phyloP scores from a whole-genome alignment of 2,329 filamentous ascomycete species.

The Epichloe sylvatica region DNA sequence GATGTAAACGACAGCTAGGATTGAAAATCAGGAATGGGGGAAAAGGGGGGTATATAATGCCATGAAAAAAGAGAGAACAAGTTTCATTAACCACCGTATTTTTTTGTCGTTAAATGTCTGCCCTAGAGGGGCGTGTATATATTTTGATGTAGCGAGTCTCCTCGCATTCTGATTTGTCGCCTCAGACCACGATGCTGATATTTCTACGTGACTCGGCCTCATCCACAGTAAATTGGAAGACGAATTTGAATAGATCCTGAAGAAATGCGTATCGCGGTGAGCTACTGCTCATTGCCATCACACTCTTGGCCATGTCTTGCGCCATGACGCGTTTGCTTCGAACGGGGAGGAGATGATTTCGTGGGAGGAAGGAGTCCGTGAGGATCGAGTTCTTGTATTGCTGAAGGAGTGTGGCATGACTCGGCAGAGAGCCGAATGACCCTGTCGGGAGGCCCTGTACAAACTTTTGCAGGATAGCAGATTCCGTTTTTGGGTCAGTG shows the following conservation, averaged over 20 bases:
- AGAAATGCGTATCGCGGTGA: conserved; percentile 62
- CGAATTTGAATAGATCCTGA: conserved; percentile 65
- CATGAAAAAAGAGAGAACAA: not conserved
- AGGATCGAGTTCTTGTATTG: conserved; percentile 71
- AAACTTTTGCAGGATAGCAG: conserved; percentile 54
- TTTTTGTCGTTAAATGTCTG: not conserved
- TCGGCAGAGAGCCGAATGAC: conserved; percentile 60
- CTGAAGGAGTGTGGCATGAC: conserved; percentile 58
- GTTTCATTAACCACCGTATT: not conserved
- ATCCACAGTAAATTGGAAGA: conserved; percentile 73
- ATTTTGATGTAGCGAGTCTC: not conserved
- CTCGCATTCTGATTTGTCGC: not conserved
- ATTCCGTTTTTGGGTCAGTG: conserved; percentile 29
- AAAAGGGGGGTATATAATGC: not conserved
- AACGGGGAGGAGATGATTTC: conserved; percentile 29
- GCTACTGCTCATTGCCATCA: conserved; percentile 58
- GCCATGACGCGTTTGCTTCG: conserved; percentile 48
- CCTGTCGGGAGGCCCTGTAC: conserved; percentile 61
- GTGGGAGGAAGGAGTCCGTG: conserved; percentile 47
- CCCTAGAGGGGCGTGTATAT: not conserved
- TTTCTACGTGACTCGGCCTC: conserved; percentile 57
- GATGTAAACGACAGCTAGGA: not conserved
- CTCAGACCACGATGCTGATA: conserved; percentile 43
- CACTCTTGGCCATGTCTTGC: conserved; percentile 65
- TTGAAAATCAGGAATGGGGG: not conserved